Percentiles rank a stretch among this genome's conserved stretches.
Evolutionary conservation across 129 eudicot species (phyloP).

Genomic region (Centella asiatica): DNA sequence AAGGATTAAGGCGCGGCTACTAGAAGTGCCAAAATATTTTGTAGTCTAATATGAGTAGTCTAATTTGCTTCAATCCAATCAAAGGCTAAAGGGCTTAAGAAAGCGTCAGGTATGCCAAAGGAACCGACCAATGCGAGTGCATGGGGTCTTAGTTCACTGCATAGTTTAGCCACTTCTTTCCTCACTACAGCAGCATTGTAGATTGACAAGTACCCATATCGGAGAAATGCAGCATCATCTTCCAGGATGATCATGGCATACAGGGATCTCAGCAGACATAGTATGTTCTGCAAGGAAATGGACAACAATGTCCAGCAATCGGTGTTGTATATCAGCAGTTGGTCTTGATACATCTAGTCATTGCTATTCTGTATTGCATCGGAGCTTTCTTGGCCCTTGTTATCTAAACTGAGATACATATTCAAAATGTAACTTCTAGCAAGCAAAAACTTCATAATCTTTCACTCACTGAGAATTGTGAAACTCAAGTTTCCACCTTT

Average conservation of each 20-base stretch:
- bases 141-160: constrained; percentile 82
- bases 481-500: too few relatives aligned
- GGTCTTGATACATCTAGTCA: neutral
- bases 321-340: constrained; percentile 2
- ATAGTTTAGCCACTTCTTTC: constrained; percentile 70
- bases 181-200: constrained; percentile 73
- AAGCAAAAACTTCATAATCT: too few relatives aligned
- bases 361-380: neutral
- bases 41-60: too few relatives aligned
- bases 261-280: constrained; percentile 63
- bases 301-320: too few relatives aligned
- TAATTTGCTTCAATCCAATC: constrained; percentile 91
- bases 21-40: too few relatives aligned
- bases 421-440: too few relatives aligned
- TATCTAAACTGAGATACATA: neutral
- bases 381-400: neutral
- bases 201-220: constrained; percentile 70
- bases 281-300: constrained; percentile 47
- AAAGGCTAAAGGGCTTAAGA: constrained; percentile 83
- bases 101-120: constrained; percentile 94
- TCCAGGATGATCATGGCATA: constrained; percentile 66
- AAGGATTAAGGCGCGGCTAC: too few relatives aligned
- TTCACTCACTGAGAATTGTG: too few relatives aligned
- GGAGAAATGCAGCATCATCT: constrained; percentile 85
- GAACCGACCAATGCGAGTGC: constrained; percentile 81